Percentiles rank a stretch among this genome's conserved stretches.
Evolutionary conservation across 2,329 filamentous ascomycete species (phyloP).

Genomic region (Talaromyces albobiverticillius): DNA sequence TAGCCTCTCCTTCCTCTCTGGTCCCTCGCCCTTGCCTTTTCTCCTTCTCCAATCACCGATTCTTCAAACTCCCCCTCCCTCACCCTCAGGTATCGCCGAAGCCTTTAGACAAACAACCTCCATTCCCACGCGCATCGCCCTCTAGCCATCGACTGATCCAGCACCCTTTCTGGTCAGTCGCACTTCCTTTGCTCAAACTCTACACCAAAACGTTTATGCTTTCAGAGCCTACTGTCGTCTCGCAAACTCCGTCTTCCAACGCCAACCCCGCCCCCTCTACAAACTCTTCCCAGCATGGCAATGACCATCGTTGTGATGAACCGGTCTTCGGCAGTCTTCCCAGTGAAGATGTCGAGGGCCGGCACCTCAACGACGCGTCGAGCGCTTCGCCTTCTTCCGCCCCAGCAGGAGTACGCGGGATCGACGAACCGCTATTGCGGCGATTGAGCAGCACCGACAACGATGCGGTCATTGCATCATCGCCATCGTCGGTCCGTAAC

Average conservation of each 20-base stretch:
- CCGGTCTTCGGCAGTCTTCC: constrained; percentile 44
- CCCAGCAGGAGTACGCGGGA: constrained; percentile 21
- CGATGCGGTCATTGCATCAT: constrained; percentile 19
- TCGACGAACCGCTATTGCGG: constrained; percentile 25
- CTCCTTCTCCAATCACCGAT: background rate
- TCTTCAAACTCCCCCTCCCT: constrained; percentile 1
- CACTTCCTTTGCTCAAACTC: constrained; percentile 27
- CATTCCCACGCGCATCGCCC: background rate
- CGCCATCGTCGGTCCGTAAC: constrained; percentile 48
- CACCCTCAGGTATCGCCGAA: constrained; percentile 1
- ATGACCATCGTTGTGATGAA: constrained; percentile 43
- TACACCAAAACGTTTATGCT: constrained; percentile 58
- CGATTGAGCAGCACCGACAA: constrained; percentile 25
- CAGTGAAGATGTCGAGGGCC: constrained; percentile 38
- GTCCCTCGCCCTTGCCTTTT: no score
- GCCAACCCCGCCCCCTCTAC: constrained; percentile 32
- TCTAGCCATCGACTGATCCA: constrained; percentile 48
- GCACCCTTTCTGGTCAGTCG: constrained; percentile 55
- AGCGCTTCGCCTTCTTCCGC: constrained; percentile 21
- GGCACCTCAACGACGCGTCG: constrained; percentile 20
- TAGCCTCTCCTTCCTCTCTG: no score
- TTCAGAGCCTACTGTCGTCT: constrained; percentile 55
- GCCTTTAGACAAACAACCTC: background rate
- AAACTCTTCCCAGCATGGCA: constrained; percentile 59
- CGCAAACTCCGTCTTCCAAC: constrained; percentile 44